phyloP scores from a whole-genome alignment of 2,329 filamentous ascomycete species.

The Aspergillus sergii region DNA sequence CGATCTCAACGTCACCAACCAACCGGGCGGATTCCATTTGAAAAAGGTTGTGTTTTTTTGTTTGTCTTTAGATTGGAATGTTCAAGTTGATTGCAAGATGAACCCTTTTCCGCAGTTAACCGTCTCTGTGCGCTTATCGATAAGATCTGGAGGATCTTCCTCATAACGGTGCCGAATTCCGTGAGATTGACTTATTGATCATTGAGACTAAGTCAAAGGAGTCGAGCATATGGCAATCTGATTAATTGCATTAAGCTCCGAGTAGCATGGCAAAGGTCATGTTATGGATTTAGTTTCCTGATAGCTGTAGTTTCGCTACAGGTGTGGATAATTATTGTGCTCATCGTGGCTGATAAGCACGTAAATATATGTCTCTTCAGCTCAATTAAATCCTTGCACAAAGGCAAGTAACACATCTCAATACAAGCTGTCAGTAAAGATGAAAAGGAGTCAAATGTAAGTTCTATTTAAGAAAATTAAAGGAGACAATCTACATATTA shows the following conservation, averaged over 20 bases:
- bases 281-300: not conserved
- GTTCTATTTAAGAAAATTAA: not conserved
- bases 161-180: not conserved
- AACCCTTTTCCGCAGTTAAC: not conserved
- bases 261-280: not conserved
- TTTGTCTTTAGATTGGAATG: no score
- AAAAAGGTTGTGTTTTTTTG: no score
- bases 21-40: not conserved
- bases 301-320: not conserved
- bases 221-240: no score
- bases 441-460: not conserved
- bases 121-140: not conserved
- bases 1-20: not conserved
- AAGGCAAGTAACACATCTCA: not conserved
- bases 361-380: not conserved
- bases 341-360: not conserved
- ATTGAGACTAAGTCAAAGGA: not conserved
- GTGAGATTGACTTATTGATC: not conserved
- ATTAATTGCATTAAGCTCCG: not conserved
- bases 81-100: rapidly evolving
- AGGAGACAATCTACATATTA: not conserved
- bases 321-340: no score
- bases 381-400: not conserved
- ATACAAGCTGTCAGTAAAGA: not conserved
- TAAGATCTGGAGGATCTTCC: not conserved